Percentiles rank a stretch among this genome's conserved stretches.
These are phyloP conservation scores for Pelargonium fulgidum DNA, from an alignment of 441 rosid genomes.

Conservation along the genomic window DNA sequence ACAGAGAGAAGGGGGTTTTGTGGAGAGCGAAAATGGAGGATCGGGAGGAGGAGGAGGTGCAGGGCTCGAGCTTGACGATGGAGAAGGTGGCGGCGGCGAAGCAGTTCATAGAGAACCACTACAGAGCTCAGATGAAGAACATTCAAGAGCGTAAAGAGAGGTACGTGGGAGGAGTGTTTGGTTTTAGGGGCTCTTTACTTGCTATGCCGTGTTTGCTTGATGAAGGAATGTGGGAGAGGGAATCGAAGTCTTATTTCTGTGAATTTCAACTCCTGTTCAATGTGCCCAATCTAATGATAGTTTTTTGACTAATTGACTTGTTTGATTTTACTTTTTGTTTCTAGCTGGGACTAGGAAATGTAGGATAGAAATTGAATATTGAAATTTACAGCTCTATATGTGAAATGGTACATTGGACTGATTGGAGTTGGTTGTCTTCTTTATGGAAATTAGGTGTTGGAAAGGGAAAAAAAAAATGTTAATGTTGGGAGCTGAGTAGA, in stretches of 20 bases:
- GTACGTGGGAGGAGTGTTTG: constrained; percentile 26
- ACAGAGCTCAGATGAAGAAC: constrained; percentile 79
- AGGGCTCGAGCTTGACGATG: constrained; percentile 89
- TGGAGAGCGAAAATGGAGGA: constrained; percentile 39
- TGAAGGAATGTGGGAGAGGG: neutral
- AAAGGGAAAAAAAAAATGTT: neutral
- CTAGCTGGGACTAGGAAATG: constrained; percentile 19
- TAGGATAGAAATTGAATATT: constrained; percentile 11
- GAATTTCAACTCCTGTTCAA: neutral
- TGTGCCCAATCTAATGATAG: neutral
- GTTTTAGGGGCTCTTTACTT: neutral
- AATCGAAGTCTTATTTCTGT: neutral
- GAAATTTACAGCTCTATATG: neutral
- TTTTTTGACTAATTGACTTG: constrained; percentile 11
- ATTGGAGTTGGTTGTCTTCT: neutral
- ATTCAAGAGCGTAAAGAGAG: constrained; percentile 84
- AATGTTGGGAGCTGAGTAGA: neutral
- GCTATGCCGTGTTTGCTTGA: constrained; percentile 17
- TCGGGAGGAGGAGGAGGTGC: constrained; percentile 37
- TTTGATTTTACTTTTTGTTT: constrained; percentile 12
- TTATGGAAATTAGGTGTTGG: constrained; percentile 1
- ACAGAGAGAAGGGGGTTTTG: constrained; percentile 27
- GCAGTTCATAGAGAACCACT: constrained; percentile 94
- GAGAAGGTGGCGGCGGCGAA: constrained; percentile 98
- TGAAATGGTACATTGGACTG: neutral